These are phyloP conservation scores for Penicillium janthinellum DNA, from an alignment of 2,329 filamentous ascomycete genomes.

Conservation along the genomic window DNA sequence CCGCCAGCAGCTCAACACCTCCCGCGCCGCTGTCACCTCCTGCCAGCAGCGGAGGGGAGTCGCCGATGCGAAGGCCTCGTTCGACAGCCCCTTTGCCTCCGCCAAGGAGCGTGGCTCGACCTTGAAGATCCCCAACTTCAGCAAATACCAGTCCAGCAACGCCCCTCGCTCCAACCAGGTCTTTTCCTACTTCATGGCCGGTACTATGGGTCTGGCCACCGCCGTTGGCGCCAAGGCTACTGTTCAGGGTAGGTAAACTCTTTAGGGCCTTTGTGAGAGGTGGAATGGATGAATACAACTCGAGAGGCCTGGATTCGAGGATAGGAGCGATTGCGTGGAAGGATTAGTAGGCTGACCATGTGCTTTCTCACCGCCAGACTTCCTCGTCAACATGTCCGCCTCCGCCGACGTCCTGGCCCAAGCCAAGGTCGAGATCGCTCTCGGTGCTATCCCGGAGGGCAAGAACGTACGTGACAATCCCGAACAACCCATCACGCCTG, in stretches of 20 bases:
- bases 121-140: conserved; percentile 83
- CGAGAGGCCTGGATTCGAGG: neutral
- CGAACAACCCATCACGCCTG: neutral
- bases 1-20: conserved; percentile 49
- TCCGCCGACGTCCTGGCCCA: conserved; percentile 98
- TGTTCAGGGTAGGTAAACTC: conserved; percentile 77
- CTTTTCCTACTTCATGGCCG: conserved; percentile 98
- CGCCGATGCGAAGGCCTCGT: conserved; percentile 46
- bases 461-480: conserved; percentile 77
- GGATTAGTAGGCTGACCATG: conserved; percentile 24
- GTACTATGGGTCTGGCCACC: conserved; percentile 86
- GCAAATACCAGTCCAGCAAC: conserved; percentile 76
- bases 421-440: conserved; percentile 98
- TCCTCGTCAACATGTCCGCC: conserved; percentile 99
- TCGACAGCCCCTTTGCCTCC: conserved; percentile 60
- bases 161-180: conserved; percentile 75
- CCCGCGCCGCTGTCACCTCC: conserved; percentile 44
- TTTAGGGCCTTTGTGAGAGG: neutral
- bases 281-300: neutral
- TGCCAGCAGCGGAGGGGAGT: conserved; percentile 47
- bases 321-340: neutral
- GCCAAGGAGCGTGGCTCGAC: conserved; percentile 50
- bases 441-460: conserved; percentile 90
- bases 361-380: conserved; percentile 65
- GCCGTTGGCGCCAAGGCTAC: conserved; percentile 96